Evolutionary conservation across 139 green algal genomes (phyloP), one percentile per base, ranked within the genome.

Genomic region (Micromonas pusilla): DNA sequence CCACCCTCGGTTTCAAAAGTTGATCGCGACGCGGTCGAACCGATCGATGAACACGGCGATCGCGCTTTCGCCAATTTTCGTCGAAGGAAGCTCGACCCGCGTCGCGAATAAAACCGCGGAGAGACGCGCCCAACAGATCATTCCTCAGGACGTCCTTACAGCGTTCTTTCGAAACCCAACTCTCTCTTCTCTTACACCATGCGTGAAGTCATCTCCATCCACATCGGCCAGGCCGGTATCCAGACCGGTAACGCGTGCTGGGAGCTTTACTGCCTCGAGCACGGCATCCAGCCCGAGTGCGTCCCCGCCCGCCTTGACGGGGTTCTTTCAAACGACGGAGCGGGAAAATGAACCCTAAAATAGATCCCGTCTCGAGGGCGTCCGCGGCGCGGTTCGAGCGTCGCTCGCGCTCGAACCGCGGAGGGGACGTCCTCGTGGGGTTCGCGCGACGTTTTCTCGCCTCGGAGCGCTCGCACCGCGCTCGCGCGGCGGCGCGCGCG

Each of bases 171-270:
- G 45, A 57, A 57, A 68, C 60, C 19, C 25, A 9, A 30, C 60
- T 68, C 23, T 32, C 60, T 19, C 60, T 52, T 16, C 23, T 73
- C 30, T 73, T 73, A 1, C 3, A 78, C 5, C 70, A 96, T 97
- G 93, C 87, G 93, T 91, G 93, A 97, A 85, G 93, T 96, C 32
- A 98, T 98, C 82, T 97, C 90, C 60, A 92, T 98, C 82, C 94
- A 98, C 83, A 96, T 98, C 76, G 94, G 93, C 80, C 90, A 97
- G 86, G 86, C 86, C 84, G 88, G 87, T 82, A 94, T 94, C 84
- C 90, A 96, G 88, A 92, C 97, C 72, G 71, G 71, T 39, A 98
- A 98, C 80, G 92, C 94, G 89, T 98, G 94, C 94, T 98, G 94
- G 94, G 94, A 98, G 90, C 89, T 98, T 30, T 98, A 97, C 91